A percentile compares a stretch with the other conserved stretches of the same genome.
phyloP scores from a whole-genome alignment of 2,329 filamentous ascomycete genomes.

The Penicillium sp. region DNA sequence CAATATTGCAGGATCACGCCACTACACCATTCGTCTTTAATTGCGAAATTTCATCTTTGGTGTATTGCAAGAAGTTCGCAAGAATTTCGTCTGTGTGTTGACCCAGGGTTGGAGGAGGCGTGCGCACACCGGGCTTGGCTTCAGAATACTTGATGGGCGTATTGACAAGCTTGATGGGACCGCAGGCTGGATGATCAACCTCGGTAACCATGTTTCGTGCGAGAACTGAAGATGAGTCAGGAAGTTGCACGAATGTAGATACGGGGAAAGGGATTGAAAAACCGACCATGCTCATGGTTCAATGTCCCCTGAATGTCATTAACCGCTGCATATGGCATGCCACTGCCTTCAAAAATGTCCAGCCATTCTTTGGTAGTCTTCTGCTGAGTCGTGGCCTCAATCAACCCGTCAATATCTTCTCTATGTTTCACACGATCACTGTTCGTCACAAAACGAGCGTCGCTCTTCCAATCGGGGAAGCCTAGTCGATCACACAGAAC shows the following conservation, averaged over 20 bases:
- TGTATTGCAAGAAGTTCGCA: slow-evolving; percentile 56
- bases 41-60: slow-evolving; percentile 51
- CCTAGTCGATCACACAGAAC: slow-evolving; percentile 54
- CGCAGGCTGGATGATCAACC: slow-evolving; percentile 75
- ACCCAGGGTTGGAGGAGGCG: slow-evolving; percentile 74
- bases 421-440: slow-evolving; percentile 60
- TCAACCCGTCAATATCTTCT: slow-evolving; percentile 67
- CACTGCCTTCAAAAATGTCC: slow-evolving; percentile 75
- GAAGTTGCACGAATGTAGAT: background rate
- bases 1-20: slow-evolving; percentile 22
- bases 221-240: slow-evolving; percentile 39
- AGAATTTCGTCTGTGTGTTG: slow-evolving; percentile 81
- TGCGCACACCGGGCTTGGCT: slow-evolving; percentile 67
- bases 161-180: slow-evolving; percentile 82
- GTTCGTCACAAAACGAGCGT: slow-evolving; percentile 55
- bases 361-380: slow-evolving; percentile 88
- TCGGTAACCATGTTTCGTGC: slow-evolving; percentile 87
- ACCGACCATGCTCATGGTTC: slow-evolving; percentile 72
- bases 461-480: slow-evolving; percentile 53
- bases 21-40: slow-evolving; percentile 65
- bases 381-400: slow-evolving; percentile 66
- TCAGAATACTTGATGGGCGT: slow-evolving; percentile 93
- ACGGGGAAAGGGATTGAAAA: background rate
- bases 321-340: slow-evolving; percentile 89
- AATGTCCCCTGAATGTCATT: slow-evolving; percentile 86